A percentile compares a stretch with the other conserved stretches of the same genome.
phyloP scores from a whole-genome alignment of 2,329 filamentous ascomycete genomes.

The Curvularia eragrostidis region DNA sequence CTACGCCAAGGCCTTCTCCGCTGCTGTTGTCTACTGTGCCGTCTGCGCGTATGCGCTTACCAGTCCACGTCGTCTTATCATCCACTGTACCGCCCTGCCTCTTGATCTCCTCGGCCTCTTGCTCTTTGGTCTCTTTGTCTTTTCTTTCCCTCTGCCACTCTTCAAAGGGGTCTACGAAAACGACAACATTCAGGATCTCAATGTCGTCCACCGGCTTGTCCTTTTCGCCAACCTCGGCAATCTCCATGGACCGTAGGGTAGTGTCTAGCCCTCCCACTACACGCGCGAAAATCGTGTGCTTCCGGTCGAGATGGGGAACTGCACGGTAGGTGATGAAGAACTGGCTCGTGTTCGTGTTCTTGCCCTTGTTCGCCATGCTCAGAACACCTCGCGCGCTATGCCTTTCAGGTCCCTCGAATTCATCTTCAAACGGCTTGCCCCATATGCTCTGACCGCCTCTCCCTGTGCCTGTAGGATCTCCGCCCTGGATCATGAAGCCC shows the following conservation, averaged over 20 bases:
- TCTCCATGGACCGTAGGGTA: constrained; percentile 77
- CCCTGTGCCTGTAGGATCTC: constrained; percentile 91
- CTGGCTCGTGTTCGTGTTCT: constrained; percentile 94
- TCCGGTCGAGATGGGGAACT: constrained; percentile 84
- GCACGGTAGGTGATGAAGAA: constrained; percentile 93
- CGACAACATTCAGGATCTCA: constrained; percentile 78
- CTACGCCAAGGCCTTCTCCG: constrained; percentile 65
- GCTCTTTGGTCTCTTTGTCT: constrained; percentile 64
- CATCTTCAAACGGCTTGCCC: constrained; percentile 93
- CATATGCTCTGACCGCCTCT: constrained; percentile 89
- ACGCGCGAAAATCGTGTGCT: constrained; percentile 95
- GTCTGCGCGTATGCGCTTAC: constrained; percentile 79
- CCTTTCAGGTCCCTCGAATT: constrained; percentile 87
- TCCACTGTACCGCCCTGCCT: constrained; percentile 78
- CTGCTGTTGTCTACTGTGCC: constrained; percentile 63
- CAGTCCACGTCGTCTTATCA: constrained; percentile 93
- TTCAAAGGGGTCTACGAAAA: constrained; percentile 94
- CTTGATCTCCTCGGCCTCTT: constrained; percentile 68
- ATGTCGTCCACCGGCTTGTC: constrained; percentile 81
- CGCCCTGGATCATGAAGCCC: constrained; percentile 97
- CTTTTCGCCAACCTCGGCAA: constrained; percentile 73
- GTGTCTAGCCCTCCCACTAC: constrained; percentile 79
- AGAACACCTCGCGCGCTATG: constrained; percentile 81
- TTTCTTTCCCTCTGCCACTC: constrained; percentile 78
- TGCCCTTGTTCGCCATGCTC: constrained; percentile 98